These are phyloP conservation scores for Baorangia bicolor DNA, from an alignment of 768 basidiomycete genomes.

Conservation along the genomic window DNA sequence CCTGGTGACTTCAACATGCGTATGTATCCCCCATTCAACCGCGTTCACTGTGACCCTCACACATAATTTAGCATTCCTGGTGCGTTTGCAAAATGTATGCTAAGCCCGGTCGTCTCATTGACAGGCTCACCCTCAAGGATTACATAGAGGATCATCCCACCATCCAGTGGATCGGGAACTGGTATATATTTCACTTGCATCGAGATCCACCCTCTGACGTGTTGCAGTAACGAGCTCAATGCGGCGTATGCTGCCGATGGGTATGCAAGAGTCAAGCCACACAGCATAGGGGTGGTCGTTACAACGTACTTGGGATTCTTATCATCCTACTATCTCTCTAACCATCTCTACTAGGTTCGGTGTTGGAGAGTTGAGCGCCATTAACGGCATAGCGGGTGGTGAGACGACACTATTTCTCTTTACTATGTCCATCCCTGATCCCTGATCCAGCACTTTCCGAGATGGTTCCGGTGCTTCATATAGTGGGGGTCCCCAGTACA, in stretches of 20 bases:
- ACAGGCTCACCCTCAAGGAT: slow-evolving; percentile 47
- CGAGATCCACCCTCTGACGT: background rate
- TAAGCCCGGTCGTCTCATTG: background rate
- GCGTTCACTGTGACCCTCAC: background rate
- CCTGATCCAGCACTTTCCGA: slow-evolving; percentile 65
- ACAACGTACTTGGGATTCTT: slow-evolving; percentile 59
- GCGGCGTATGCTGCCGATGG: slow-evolving; percentile 92
- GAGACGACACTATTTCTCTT: slow-evolving; percentile 6
- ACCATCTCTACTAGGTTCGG: slow-evolving; percentile 57
- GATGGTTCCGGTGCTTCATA: slow-evolving; percentile 86
- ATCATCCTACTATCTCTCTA: background rate
- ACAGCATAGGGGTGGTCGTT: slow-evolving; percentile 64
- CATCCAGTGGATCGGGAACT: slow-evolving; percentile 87
- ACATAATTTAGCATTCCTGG: slow-evolving; percentile 25
- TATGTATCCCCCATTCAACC: slow-evolving; percentile 14
- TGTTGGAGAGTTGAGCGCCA: slow-evolving; percentile 90
- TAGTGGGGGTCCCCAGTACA: slow-evolving; percentile 82
- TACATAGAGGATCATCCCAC: slow-evolving; percentile 74
- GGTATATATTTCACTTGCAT: slow-evolving; percentile 39
- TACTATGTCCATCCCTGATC: background rate
- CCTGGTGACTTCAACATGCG: slow-evolving; percentile 88
- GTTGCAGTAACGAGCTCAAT: slow-evolving; percentile 73
- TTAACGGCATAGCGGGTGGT: slow-evolving; percentile 82
- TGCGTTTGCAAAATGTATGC: slow-evolving; percentile 8
- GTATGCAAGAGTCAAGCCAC: slow-evolving; percentile 83